These are phyloP conservation scores for Alternaria metachromatica DNA, from an alignment of 2,329 filamentous ascomycete species.

Conservation along the genomic window DNA sequence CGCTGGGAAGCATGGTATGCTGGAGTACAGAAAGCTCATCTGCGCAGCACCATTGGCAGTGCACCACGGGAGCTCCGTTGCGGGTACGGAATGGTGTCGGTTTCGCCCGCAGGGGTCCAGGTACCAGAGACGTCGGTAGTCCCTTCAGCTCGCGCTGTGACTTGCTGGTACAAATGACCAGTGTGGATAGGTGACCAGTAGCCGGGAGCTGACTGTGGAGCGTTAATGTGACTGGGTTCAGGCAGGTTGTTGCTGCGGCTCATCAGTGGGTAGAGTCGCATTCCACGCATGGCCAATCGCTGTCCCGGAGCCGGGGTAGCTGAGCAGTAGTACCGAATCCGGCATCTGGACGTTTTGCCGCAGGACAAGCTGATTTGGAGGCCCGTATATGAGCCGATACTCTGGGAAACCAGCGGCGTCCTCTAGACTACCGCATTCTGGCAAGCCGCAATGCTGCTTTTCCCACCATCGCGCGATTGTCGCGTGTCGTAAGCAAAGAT, in stretches of 20 bases:
- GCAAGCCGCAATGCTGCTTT: slow-evolving; percentile 2
- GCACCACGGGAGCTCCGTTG: slow-evolving; percentile 28
- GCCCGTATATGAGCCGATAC: slow-evolving; percentile 32
- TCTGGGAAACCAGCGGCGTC: slow-evolving; percentile 21
- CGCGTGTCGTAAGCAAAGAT: slow-evolving; percentile 23
- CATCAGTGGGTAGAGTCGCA: slow-evolving; percentile 33
- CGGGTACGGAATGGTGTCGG: slow-evolving; percentile 40
- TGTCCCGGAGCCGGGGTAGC: slow-evolving; percentile 26
- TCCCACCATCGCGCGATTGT: slow-evolving; percentile 24
- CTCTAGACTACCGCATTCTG: slow-evolving; percentile 14
- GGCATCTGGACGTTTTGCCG: slow-evolving; percentile 26
- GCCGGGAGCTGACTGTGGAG: slow-evolving; percentile 27
- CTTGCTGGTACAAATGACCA: slow-evolving; percentile 30
- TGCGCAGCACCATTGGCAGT: slow-evolving; percentile 35
- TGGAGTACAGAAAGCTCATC: slow-evolving; percentile 20
- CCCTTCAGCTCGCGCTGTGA: slow-evolving; percentile 31
- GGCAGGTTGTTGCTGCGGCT: slow-evolving; percentile 30
- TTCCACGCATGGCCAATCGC: slow-evolving; percentile 34
- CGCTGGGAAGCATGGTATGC: slow-evolving; percentile 29
- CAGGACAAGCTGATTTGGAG: slow-evolving; percentile 36
- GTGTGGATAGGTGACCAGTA: slow-evolving; percentile 24
- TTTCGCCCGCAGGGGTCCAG: slow-evolving; percentile 31
- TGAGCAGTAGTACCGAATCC: slow-evolving; percentile 18
- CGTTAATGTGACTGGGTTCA: slow-evolving; percentile 26
- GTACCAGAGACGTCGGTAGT: slow-evolving; percentile 26